A percentile compares a stretch with the other conserved stretches of the same genome.
Evolutionary conservation across 2,329 filamentous ascomycete species (phyloP).

Genomic region (Alternaria hordeiaustralica): DNA sequence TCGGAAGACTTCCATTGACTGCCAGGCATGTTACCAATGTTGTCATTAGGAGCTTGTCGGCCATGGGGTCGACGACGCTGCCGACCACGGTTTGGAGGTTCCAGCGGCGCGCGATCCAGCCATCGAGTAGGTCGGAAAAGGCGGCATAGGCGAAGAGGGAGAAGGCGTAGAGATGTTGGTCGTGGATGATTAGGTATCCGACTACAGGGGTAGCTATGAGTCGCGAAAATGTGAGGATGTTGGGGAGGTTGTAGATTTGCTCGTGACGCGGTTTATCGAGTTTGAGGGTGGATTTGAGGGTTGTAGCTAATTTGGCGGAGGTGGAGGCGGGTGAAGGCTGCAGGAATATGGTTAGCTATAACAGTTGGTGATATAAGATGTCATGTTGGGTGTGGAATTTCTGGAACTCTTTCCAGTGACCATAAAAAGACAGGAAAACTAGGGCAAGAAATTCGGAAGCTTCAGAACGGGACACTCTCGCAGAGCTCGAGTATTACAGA

Average conservation of each 20-base stretch:
- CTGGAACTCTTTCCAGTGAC: neutral
- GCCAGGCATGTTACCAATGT: slow-evolving; percentile 85
- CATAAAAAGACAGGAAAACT: neutral
- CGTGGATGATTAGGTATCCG: slow-evolving; percentile 86
- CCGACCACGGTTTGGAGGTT: slow-evolving; percentile 92
- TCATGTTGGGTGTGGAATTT: neutral
- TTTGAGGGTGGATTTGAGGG: slow-evolving; percentile 40
- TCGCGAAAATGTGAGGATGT: slow-evolving; percentile 86
- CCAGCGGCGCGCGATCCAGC: slow-evolving; percentile 89
- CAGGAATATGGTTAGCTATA: slow-evolving; percentile 6
- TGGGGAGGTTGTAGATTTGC: slow-evolving; percentile 97
- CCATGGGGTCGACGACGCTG: slow-evolving; percentile 87
- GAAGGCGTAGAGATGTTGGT: slow-evolving; percentile 79
- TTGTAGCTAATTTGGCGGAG: slow-evolving; percentile 31
- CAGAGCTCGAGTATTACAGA: neutral
- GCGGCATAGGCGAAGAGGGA: slow-evolving; percentile 91
- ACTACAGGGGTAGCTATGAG: slow-evolving; percentile 82
- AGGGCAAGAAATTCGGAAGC: too few species aligned
- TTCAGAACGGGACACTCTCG: too few species aligned
- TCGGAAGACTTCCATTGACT: slow-evolving; percentile 78
- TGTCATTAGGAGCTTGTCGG: slow-evolving; percentile 96
- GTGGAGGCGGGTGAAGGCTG: slow-evolving; percentile 11
- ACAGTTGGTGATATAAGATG: neutral
- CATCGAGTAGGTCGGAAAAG: slow-evolving; percentile 89
- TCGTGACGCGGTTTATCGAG: slow-evolving; percentile 60